Evolutionary conservation across 2,329 filamentous ascomycete species (phyloP).

Genomic region (Aspergillus sp.): DNA sequence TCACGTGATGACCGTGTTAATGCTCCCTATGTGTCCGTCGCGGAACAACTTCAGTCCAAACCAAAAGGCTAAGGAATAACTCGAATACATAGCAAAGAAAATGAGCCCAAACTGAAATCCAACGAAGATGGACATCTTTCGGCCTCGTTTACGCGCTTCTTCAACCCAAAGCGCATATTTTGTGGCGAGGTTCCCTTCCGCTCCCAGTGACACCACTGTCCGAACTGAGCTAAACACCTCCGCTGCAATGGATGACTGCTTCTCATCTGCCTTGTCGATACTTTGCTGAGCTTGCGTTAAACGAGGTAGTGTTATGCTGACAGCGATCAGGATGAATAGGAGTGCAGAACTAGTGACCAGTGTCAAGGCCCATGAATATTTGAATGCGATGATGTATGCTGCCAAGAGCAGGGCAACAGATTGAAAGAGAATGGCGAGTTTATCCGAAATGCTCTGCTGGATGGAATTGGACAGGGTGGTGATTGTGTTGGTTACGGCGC

Average conservation of each 20-base stretch:
- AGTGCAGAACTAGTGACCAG: slow-evolving; percentile 52
- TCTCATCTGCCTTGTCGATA: slow-evolving; percentile 41
- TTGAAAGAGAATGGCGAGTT: slow-evolving; percentile 49
- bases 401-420: slow-evolving; percentile 45
- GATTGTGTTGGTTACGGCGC: slow-evolving; percentile 54
- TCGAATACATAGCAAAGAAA: slow-evolving; percentile 41
- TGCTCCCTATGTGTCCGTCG: slow-evolving; percentile 35
- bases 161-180: slow-evolving; percentile 42
- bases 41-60: slow-evolving; percentile 38
- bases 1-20: slow-evolving; percentile 42
- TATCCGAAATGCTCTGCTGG: slow-evolving; percentile 58
- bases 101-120: slow-evolving; percentile 36
- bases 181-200: slow-evolving; percentile 37
- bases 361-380: slow-evolving; percentile 55
- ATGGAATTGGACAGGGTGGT: slow-evolving; percentile 56
- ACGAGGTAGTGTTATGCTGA: slow-evolving; percentile 35
- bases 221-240: slow-evolving; percentile 48
- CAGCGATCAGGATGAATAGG: slow-evolving; percentile 43
- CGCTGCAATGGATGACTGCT: slow-evolving; percentile 41
- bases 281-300: slow-evolving; percentile 35
- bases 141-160: slow-evolving; percentile 37
- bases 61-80: slow-evolving; percentile 42
- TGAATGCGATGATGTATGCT: slow-evolving; percentile 55
- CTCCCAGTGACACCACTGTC: slow-evolving; percentile 49
- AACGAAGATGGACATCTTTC: slow-evolving; percentile 28